Evolutionary conservation across 768 basidiomycete genomes (phyloP).

Genomic region (Leccinellum rugosiceps): DNA sequence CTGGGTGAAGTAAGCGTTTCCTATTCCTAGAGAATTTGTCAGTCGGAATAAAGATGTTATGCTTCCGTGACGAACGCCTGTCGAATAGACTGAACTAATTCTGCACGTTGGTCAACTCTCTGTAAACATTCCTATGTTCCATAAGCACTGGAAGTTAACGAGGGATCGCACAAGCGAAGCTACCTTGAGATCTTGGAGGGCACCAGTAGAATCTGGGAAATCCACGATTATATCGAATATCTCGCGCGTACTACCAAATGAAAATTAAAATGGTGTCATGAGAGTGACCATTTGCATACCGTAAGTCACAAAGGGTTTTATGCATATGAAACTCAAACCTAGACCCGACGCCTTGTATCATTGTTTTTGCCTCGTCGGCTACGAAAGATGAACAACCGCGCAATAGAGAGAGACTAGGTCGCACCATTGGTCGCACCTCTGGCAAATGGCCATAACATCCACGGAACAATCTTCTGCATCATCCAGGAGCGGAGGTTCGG

Average conservation of each 20-base stretch:
- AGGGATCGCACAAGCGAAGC: neutral
- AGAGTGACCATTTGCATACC: constrained; percentile 46
- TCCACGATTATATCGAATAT: constrained; percentile 97
- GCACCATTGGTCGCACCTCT: constrained; percentile 56
- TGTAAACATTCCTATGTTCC: constrained; percentile 64
- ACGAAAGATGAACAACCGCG: constrained; percentile 5
- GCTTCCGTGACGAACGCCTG: constrained; percentile 54
- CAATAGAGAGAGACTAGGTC: constrained; percentile 17
- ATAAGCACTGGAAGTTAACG: neutral
- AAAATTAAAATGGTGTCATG: neutral
- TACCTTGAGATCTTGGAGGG: constrained; percentile 84
- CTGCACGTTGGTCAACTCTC: constrained; percentile 74
- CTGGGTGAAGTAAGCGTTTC: constrained; percentile 90
- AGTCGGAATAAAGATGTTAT: neutral
- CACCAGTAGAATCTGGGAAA: constrained; percentile 82
- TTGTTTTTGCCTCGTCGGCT: constrained; percentile 69
- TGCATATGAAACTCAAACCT: constrained; percentile 92
- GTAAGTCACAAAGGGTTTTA: constrained; percentile 82
- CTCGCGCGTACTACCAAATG: constrained; percentile 57
- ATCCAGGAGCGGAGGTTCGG: constrained; percentile 70
- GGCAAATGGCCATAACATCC: constrained; percentile 83
- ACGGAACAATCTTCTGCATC: constrained; percentile 72
- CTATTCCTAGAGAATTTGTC: constrained; percentile 53
- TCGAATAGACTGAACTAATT: constrained; percentile 73
- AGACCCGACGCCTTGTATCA: constrained; percentile 75